Percentiles rank a stretch among this genome's conserved stretches.
These are phyloP conservation scores for Agaricales sp. DNA, from an alignment of 1,284 basidiomycete genomes.

Conservation along the genomic window DNA sequence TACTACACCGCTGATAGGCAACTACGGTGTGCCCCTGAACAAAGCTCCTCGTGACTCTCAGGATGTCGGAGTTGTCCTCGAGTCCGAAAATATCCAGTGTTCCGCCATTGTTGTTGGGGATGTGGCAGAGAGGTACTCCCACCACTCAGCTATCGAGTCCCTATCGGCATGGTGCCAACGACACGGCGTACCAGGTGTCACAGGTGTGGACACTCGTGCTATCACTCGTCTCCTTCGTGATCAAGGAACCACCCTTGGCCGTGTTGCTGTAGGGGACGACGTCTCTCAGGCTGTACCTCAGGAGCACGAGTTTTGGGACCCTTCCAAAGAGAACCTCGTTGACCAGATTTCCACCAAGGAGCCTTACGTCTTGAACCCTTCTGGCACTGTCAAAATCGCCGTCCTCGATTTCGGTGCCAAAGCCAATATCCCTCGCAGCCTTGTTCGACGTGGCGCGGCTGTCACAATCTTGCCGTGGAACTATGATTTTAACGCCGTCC, in stretches of 20 bases:
- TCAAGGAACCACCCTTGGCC: slow-evolving; percentile 94
- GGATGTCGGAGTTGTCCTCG: slow-evolving; percentile 86
- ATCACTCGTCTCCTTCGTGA: slow-evolving; percentile 91
- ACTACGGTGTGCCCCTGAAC: slow-evolving; percentile 94
- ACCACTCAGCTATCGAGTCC: slow-evolving; percentile 90
- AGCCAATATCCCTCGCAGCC: slow-evolving; percentile 91
- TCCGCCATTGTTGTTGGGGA: slow-evolving; percentile 91
- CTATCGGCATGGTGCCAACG: slow-evolving; percentile 91
- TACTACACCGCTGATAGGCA: slow-evolving; percentile 96
- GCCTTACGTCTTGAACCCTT: slow-evolving; percentile 82
- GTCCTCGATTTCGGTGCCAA: slow-evolving; percentile 97
- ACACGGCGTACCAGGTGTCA: slow-evolving; percentile 86
- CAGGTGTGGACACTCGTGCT: slow-evolving; percentile 95
- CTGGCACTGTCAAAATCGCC: slow-evolving; percentile 85
- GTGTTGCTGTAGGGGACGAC: slow-evolving; percentile 79
- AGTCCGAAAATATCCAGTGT: slow-evolving; percentile 87
- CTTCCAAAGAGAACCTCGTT: slow-evolving; percentile 86
- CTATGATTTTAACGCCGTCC: slow-evolving; percentile 87
- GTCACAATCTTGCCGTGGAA: slow-evolving; percentile 98
- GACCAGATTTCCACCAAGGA: slow-evolving; percentile 84
- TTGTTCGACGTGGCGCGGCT: slow-evolving; percentile 82
- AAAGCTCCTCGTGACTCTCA: slow-evolving; percentile 62
- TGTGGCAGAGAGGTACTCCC: slow-evolving; percentile 91
- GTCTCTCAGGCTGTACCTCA: slow-evolving; percentile 49
- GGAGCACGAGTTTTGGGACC: slow-evolving; percentile 82